These are phyloP conservation scores for Trichosanthes truncata DNA, from an alignment of 306 rosid genomes.

Conservation along the genomic window DNA sequence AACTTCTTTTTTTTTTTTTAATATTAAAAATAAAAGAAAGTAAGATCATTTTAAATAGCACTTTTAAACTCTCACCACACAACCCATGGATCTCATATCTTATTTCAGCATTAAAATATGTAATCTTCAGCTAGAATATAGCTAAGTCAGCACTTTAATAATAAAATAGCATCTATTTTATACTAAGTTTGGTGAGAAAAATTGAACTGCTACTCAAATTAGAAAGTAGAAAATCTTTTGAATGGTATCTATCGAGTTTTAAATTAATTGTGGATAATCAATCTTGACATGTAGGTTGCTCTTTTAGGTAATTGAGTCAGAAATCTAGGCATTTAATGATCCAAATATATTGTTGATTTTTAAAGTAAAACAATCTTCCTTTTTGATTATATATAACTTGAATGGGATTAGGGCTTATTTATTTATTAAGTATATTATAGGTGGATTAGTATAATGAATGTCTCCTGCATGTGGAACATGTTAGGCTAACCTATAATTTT, in stretches of 20 bases:
- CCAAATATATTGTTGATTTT: background rate
- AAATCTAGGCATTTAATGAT: background rate
- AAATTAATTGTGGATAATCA: background rate
- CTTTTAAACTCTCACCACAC: background rate
- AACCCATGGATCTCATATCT: conserved; percentile 5
- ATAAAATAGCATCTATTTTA: background rate
- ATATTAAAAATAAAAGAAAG: background rate
- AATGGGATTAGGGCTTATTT: background rate
- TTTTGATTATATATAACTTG: background rate
- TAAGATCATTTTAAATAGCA: background rate
- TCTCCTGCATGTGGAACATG: conserved; percentile 3
- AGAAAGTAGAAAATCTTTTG: background rate
- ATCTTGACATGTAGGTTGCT: background rate
- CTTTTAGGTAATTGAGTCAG: background rate
- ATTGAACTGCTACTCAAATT: conserved; percentile 3
- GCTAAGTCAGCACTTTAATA: background rate
- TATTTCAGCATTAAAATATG: background rate
- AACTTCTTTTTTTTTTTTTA: background rate
- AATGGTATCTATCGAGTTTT: background rate
- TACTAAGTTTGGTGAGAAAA: background rate
- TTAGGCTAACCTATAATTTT: background rate
- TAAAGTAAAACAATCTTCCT: background rate
- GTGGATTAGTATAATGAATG: background rate
- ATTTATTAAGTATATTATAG: background rate
- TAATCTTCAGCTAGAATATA: background rate